Conservation (phyloP, 345 rosid species). For the Geranium rotundifolium region DNA sequence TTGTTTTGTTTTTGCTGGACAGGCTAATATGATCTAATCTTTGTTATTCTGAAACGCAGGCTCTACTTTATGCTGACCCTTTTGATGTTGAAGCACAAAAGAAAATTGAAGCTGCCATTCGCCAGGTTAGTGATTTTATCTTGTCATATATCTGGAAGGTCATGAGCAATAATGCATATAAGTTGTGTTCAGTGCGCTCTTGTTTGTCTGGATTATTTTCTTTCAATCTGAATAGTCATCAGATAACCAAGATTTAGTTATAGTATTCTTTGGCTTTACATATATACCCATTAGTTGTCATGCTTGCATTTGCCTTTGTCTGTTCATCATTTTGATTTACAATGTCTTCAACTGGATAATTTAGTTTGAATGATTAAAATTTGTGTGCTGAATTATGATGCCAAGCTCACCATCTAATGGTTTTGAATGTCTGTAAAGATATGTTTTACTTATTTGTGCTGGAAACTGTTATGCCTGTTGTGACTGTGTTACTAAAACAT, state of each 20-base stretch:
- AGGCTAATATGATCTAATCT: no score
- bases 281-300: no score
- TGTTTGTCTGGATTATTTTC: neutral
- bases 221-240: neutral
- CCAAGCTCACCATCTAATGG: neutral
- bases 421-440: neutral
- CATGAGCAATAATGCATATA: neutral
- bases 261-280: no score
- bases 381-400: neutral
- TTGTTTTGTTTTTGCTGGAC: no score
- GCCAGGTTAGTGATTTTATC: slow-evolving; percentile 47
- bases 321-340: neutral
- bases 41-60: slow-evolving; percentile 26
- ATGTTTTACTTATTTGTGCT: no score
- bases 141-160: slow-evolving; percentile 1
- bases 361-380: neutral
- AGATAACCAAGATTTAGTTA: neutral
- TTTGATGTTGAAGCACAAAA: slow-evolving; percentile 91
- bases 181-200: neutral
- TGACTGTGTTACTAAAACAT: no score
- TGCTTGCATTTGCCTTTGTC: no score
- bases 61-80: slow-evolving; percentile 68
- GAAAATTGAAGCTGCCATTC: slow-evolving; percentile 95
- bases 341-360: neutral
- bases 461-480: no score